These are phyloP conservation scores for Plicaturopsis crispa DNA, from an alignment of 768 basidiomycete species.

Conservation along the genomic window DNA sequence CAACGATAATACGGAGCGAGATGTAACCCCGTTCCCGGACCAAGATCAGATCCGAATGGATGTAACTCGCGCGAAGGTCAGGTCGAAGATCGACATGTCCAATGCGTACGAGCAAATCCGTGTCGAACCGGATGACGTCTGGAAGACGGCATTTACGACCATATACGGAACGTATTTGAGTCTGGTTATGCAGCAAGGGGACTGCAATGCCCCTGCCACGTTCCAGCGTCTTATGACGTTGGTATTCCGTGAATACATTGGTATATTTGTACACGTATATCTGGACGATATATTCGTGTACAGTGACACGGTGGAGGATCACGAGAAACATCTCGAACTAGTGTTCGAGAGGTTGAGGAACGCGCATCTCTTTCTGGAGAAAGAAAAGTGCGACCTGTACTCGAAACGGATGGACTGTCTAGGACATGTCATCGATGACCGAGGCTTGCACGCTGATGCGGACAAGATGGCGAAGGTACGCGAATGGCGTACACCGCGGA, in stretches of 20 bases:
- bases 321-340: constrained; percentile 13
- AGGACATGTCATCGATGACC: constrained; percentile 21
- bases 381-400: constrained; percentile 16
- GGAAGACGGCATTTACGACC: constrained; percentile 15
- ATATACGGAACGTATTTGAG: constrained; percentile 16
- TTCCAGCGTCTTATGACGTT: constrained; percentile 22
- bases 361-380: constrained; percentile 23
- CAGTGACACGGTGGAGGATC: constrained; percentile 17
- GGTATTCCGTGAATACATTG: constrained; percentile 17
- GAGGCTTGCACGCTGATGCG: constrained; percentile 16
- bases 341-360: constrained; percentile 12
- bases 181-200: constrained; percentile 19
- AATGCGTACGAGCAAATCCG: constrained; percentile 21
- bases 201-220: constrained; percentile 19
- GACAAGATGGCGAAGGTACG: constrained; percentile 19
- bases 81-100: constrained; percentile 16
- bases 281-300: constrained; percentile 24
- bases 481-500: constrained; percentile 14
- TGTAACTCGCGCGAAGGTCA: constrained; percentile 5
- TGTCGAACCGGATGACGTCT: constrained; percentile 4
- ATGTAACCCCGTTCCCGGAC: constrained; percentile 32
- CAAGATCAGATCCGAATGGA: constrained; percentile 27
- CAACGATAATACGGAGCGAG: constrained; percentile 33
- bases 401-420: constrained; percentile 16
- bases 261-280: constrained; percentile 20